phyloP scores from a whole-genome alignment of 805 yeast genomes.

The Schizosaccharomyces octosporus region DNA sequence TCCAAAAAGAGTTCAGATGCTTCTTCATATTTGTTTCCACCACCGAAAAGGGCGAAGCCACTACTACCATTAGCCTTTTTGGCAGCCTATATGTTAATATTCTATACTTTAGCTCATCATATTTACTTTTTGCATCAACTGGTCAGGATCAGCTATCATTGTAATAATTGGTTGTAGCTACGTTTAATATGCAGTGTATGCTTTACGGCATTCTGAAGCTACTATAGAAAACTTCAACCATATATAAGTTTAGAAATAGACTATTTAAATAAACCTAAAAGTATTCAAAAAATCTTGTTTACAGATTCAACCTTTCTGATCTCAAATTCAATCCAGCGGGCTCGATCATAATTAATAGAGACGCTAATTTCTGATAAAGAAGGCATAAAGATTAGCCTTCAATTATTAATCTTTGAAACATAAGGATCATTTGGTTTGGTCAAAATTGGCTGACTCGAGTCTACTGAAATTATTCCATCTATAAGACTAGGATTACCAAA shows the following conservation, averaged over 20 bases:
- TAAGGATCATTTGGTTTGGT: too few species aligned
- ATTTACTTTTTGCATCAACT: neutral
- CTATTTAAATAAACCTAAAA: neutral
- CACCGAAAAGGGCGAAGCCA: conserved; percentile 29
- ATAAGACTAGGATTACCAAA: too few species aligned
- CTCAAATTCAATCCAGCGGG: too few species aligned
- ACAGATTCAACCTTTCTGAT: too few species aligned
- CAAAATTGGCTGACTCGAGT: too few species aligned
- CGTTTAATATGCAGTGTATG: neutral
- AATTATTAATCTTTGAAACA: too few species aligned
- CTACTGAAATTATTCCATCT: too few species aligned
- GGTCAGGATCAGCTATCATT: conserved; percentile 1
- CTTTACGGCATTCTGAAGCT: neutral
- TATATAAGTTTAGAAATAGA: neutral
- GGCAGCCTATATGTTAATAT: neutral
- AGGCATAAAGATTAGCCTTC: too few species aligned
- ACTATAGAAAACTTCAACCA: too few species aligned
- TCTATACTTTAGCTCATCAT: neutral
- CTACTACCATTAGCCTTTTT: conserved; percentile 15
- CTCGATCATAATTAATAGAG: too few species aligned
- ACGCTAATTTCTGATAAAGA: too few species aligned
- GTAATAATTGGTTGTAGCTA: neutral
- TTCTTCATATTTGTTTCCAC: conserved; percentile 43
- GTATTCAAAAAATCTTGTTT: too few species aligned
- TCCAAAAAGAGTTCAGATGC: conserved; percentile 75